These are phyloP conservation scores for Alternaria postmessia DNA, from an alignment of 2,329 filamentous ascomycete species.

Conservation along the genomic window DNA sequence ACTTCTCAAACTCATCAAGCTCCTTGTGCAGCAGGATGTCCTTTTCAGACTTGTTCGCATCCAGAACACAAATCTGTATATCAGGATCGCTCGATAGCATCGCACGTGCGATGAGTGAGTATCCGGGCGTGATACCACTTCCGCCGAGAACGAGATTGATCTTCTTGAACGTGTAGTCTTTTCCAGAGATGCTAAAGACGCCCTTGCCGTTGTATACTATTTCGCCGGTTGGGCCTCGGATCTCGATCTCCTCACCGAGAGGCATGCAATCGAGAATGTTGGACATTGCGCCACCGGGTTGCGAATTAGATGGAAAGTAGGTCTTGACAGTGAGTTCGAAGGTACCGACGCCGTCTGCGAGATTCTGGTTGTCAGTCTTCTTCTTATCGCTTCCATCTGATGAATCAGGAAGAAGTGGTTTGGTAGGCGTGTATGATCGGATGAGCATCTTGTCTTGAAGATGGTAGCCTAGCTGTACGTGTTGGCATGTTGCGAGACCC, in stretches of 20 bases:
- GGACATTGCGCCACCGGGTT: not conserved
- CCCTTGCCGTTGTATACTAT: not conserved
- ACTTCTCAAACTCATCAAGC: slow-evolving; percentile 52
- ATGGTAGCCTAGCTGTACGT: not conserved
- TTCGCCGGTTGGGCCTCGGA: not conserved
- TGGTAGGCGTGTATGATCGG: not conserved
- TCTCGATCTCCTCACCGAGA: not conserved
- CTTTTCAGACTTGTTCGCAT: slow-evolving; percentile 59
- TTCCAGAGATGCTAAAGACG: not conserved
- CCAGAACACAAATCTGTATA: slow-evolving; percentile 55
- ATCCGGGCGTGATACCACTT: slow-evolving; percentile 62
- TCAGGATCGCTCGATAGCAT: slow-evolving; percentile 45
- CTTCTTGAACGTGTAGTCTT: slow-evolving; percentile 52
- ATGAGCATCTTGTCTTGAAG: not conserved
- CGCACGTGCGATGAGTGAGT: slow-evolving; percentile 58
- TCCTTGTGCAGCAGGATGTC: slow-evolving; percentile 58
- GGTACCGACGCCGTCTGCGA: not conserved
- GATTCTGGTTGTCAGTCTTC: not conserved
- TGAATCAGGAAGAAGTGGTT: not conserved
- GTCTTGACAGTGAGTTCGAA: not conserved
- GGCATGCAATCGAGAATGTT: not conserved
- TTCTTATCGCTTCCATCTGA: not conserved
- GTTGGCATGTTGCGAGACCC: not conserved
- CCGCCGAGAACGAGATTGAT: slow-evolving; percentile 61
- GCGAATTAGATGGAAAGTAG: not conserved